Evolutionary conservation across 768 basidiomycete species (phyloP), one percentile per base, ranked within the genome.

Genomic region (Suillus subluteus): DNA sequence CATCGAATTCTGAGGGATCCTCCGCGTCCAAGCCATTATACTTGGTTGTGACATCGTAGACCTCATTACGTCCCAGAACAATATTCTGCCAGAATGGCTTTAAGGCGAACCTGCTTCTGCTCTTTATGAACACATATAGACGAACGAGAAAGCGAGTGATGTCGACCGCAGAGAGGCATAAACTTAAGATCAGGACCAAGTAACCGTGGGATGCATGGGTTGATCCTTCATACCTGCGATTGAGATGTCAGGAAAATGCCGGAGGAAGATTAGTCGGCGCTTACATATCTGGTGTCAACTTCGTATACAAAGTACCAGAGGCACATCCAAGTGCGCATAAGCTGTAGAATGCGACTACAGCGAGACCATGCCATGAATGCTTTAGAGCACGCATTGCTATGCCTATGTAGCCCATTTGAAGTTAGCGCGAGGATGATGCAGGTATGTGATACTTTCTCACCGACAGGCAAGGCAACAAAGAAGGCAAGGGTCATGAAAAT

Each of bases 201-300:
- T 85, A 94, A 58, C 93, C 92, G 64, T 91, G 86, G 9, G 79
- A 73, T 3, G 85, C 81, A 74, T 97, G 95, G 12, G 81, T 76
- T 66, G 83, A 78, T 68, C 85, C 87, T 79, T 89, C 79, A 72
- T 93, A 93, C 91, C 91, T 93, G 73, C 35, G 43, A 61, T 35
- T 37, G 21, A 35, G 32, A 66, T 66, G 65, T 50, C 21, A 50
- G 46, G 73, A 26, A 61, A 44, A 59, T 62, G 32, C 40, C 48
- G 62, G 35, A 21, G 44, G 44, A 9, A 48, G 55, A 50, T n/a
- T 21, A 3, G 12, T 2, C 21, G 35, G n/a, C 30, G 64, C 90
- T 73, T 77, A 96, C 91, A 95, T 88, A 77, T 96, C 84, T 3
- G 94, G 93, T 0, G 94, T 95, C 62, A 90, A 76, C 69, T 92